Evolutionary conservation across 2,329 filamentous ascomycete species (phyloP), one percentile per base, ranked within the genome.

Genomic region (Nakataea oryzae): DNA sequence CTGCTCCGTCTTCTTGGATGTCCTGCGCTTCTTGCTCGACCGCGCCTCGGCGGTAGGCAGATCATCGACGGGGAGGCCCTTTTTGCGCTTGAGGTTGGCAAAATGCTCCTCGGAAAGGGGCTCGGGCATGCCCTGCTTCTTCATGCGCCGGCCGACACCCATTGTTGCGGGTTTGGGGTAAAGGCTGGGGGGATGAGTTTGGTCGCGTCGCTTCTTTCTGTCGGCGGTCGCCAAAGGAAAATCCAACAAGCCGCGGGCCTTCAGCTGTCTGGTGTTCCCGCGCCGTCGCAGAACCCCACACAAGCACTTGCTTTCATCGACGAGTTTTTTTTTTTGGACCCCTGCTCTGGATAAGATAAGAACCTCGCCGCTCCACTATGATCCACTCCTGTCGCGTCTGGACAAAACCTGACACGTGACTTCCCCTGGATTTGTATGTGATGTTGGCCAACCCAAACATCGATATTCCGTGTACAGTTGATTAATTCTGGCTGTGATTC

Each of bases 91-190:
- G 65, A 88, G 75, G 71, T 87, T 91, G 60, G 87, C 86, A 69
- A 88, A 87, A 70, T 89, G 85, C 67, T 86, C 84, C 72, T 96
- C 91, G 67, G 95, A 91, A 67, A 97, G 83, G 66, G 89, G 82
- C 70, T 89, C 85, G 61, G 95, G 95, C 66, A 88, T 82, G 62
- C 92, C 93, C 83, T 97, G 95, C 78, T 97, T 97, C 75, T 93
- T 90, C 88, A 97, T 96, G 70, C 93, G 91, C 74, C 92, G 89
- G 74, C 92, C 90, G 65, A 86, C 85, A 61, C 59, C 59, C 59
- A 61, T 61, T 13, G 56, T 61, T n/a, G 29, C 59, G n/a, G 58
- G 8, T 6, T 50, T 24, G 3, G 14, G 32, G 41, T n/a, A n/a
- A n/a, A 9, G 41, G 11, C 5, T n/a, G 7, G 8, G 21, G 41